Percentiles rank a stretch among this genome's conserved stretches.
Evolutionary conservation across 192 early-diverging fungal genomes (phyloP).

Genomic region (Entomortierella parvispora): DNA sequence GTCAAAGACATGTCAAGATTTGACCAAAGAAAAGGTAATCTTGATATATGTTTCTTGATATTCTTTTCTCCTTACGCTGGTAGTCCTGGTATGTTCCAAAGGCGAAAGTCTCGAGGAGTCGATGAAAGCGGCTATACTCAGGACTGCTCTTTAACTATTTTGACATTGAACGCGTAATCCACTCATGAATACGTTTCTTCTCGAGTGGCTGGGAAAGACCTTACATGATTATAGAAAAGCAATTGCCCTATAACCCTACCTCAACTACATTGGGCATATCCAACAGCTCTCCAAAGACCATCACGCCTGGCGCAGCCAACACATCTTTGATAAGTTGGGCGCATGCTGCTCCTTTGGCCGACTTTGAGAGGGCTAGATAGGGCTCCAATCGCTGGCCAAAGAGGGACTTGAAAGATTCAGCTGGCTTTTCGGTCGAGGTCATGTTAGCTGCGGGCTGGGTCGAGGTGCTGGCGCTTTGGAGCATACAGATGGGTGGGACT

Average conservation of each 20-base stretch:
- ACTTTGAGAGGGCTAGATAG: conserved; percentile 79
- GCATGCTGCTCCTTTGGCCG: conserved; percentile 78
- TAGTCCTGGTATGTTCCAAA: conserved; percentile 86
- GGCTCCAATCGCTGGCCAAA: conserved; percentile 68
- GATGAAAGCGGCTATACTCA: conserved; percentile 60
- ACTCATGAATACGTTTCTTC: background rate
- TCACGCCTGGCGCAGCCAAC: conserved; percentile 74
- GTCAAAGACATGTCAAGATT: conserved; percentile 1
- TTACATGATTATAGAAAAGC: too few species aligned
- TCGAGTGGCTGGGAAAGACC: too few species aligned
- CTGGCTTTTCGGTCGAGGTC: conserved; percentile 14
- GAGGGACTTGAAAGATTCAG: conserved; percentile 44
- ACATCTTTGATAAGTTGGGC: conserved; percentile 79
- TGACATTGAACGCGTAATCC: background rate
- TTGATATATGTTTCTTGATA: background rate
- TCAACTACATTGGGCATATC: conserved; percentile 75
- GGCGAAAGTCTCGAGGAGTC: conserved; percentile 80
- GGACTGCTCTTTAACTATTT: conserved; percentile 56
- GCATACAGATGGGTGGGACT: too few species aligned
- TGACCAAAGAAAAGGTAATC: background rate
- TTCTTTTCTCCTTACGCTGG: conserved; percentile 57
- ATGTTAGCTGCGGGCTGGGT: conserved; percentile 1
- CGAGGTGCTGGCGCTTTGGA: background rate
- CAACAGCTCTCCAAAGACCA: conserved; percentile 83
- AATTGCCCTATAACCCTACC: conserved; percentile 63